Evolutionary conservation across 345 rosid species (phyloP).

Genomic region (Euphorbia tirucalli): DNA sequence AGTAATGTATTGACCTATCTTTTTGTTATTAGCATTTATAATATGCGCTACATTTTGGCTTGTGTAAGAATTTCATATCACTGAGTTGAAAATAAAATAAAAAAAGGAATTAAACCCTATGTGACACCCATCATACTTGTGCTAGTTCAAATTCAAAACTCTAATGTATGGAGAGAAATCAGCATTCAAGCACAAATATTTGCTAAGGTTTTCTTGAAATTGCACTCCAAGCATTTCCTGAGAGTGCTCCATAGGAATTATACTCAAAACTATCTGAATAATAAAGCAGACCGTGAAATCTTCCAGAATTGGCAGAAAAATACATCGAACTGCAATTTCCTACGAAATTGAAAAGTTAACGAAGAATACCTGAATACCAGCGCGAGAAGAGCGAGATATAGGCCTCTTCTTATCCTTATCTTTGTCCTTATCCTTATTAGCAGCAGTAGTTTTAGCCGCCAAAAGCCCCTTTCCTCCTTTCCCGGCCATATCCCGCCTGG

Average conservation of each 20-base stretch:
- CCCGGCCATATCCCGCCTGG: slow-evolving; percentile 63
- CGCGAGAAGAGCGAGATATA: slow-evolving; percentile 82
- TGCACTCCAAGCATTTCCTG: neutral
- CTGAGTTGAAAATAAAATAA: neutral
- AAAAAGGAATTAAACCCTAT: too few species aligned
- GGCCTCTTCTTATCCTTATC: slow-evolving; percentile 90
- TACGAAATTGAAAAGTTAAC: neutral
- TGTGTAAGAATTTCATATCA: neutral
- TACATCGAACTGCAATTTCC: neutral
- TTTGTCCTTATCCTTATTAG: slow-evolving; percentile 73
- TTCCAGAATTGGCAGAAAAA: neutral
- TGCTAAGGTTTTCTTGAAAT: neutral
- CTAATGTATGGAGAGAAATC: neutral
- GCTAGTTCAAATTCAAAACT: neutral
- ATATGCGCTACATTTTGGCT: neutral
- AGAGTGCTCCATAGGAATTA: neutral
- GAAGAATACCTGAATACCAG: slow-evolving; percentile 76
- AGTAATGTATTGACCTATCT: neutral
- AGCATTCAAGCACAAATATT: neutral
- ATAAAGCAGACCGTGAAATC: neutral
- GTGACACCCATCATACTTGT: neutral
- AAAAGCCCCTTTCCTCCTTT: slow-evolving; percentile 89
- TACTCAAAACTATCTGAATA: neutral
- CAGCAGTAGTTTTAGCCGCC: slow-evolving; percentile 75
- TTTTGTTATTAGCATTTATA: too few species aligned